Percentiles rank a stretch among this genome's conserved stretches.
phyloP scores from a whole-genome alignment of 352 stramenopile genomes.

The Phytopythium litorale region DNA sequence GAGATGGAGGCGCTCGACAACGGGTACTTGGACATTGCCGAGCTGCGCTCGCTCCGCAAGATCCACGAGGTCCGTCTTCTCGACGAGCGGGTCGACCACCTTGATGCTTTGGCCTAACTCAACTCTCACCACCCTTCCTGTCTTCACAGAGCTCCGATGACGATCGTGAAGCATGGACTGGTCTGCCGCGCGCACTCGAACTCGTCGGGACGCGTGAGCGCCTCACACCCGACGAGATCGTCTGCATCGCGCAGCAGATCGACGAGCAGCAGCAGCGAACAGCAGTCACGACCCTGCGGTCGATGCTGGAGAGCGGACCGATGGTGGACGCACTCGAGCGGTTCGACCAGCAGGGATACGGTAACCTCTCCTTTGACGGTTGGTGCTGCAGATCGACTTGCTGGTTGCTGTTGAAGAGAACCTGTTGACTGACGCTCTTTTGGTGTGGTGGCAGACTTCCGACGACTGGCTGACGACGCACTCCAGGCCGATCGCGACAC shows the following conservation, averaged over 20 bases:
- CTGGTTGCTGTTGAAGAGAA: not conserved
- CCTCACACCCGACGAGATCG: slow-evolving; percentile 17
- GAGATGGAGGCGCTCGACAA: slow-evolving; percentile 59
- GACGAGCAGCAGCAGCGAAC: slow-evolving; percentile 18
- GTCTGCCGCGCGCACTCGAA: not conserved
- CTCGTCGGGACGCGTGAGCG: slow-evolving; percentile 15
- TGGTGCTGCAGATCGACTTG: not conserved
- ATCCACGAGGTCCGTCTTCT: not conserved
- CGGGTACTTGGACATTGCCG: slow-evolving; percentile 63
- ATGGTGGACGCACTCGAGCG: slow-evolving; percentile 32
- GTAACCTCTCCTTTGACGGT: slow-evolving; percentile 63
- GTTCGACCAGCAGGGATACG: slow-evolving; percentile 52
- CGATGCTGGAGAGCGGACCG: slow-evolving; percentile 39
- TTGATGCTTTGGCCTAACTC: not conserved
- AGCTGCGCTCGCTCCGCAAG: slow-evolving; percentile 60
- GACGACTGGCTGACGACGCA: slow-evolving; percentile 31
- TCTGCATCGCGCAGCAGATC: slow-evolving; percentile 18
- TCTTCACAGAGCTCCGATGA: not conserved
- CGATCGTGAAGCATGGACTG: not conserved
- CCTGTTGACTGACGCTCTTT: not conserved
- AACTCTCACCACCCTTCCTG: not conserved
- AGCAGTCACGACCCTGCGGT: slow-evolving; percentile 23
- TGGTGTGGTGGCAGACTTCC: slow-evolving; percentile 33
- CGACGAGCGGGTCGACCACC: not conserved
- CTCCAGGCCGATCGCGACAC: slow-evolving; percentile 24